These are phyloP conservation scores for Mrakia hoshinonis DNA, from an alignment of 768 basidiomycete genomes.

Conservation along the genomic window DNA sequence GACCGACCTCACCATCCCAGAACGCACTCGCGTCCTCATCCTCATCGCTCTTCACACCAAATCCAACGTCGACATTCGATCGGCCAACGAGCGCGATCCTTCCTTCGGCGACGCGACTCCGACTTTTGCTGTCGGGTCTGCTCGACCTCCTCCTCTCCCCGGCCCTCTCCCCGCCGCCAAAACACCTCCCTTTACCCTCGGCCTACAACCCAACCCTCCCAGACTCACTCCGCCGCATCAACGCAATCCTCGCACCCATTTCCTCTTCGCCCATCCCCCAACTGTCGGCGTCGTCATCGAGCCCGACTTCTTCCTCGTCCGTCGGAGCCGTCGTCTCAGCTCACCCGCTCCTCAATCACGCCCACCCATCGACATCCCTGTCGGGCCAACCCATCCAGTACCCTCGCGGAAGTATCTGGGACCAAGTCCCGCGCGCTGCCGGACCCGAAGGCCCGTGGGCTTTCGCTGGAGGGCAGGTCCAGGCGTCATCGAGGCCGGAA, in stretches of 20 bases:
- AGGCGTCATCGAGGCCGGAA: background rate
- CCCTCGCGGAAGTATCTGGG: slow-evolving; percentile 9
- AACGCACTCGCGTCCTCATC: too few relatives aligned
- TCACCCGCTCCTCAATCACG: background rate
- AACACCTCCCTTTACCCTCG: background rate
- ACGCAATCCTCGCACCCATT: slow-evolving; percentile 10
- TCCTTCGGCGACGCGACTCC: background rate
- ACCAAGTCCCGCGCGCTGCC: slow-evolving; percentile 18
- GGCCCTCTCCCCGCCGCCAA: background rate
- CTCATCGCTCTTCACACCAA: too few relatives aligned
- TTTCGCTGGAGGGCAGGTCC: background rate
- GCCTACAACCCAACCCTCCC: slow-evolving; percentile 13
- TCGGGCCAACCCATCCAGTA: background rate
- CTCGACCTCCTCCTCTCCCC: slow-evolving; percentile 12
- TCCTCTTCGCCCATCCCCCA: slow-evolving; percentile 8
- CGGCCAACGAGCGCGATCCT: background rate
- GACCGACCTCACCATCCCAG: too few relatives aligned
- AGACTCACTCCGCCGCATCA: background rate
- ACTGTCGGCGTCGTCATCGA: background rate
- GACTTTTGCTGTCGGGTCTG: background rate
- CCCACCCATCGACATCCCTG: background rate
- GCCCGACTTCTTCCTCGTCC: background rate
- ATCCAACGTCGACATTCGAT: background rate
- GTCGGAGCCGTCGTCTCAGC: background rate
- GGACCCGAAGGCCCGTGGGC: slow-evolving; percentile 2